Evolutionary conservation across 257 asterid genomes (phyloP), one percentile per base, ranked within the genome.

Genomic region (Primulina huaijiensis): DNA sequence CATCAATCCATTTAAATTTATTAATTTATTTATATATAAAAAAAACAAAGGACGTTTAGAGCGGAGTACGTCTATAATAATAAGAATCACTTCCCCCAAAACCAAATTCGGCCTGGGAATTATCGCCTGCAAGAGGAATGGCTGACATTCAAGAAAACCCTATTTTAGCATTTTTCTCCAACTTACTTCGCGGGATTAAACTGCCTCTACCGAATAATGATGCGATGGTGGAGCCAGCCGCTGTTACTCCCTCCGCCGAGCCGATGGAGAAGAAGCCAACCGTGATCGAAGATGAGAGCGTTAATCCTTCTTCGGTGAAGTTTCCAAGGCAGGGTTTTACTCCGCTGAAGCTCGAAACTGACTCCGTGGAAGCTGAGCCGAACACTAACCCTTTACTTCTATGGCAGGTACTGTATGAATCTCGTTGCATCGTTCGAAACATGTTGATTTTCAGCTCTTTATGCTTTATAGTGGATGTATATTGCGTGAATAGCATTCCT

Each of bases 301-400:
- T 46, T 5, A 79, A 76, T 9, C 61, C 85, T 10, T 57, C 58
- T 21, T 21, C 72, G n/a, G 88, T 83, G 64, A 76, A 70, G 59
- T 79, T 80, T n/a, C 89, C 90, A 34, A 75, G 31, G 74, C 85
- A 73, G 78, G 71, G 55, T 25, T 68, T 72, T 37, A 76, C 78
- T 73, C 75, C 85, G 57, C 14, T 89, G 83, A 86, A 83, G 76
- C 75, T 89, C 65, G 88, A 89, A 76, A 67, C 83, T 38, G 88
- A 84, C 75, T 37, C 81, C 12, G 89, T 80, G 20, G 89, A 71
- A 59, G 75, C 77, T 76, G 90, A 82, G 30, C 76, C 67, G 72
- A 77, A 70, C 23, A 81, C 87, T 43, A 84, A 79, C 64, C 92
- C 96, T 8, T 57, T 77, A n/a, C 69, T 83, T 50, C 80, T 89